Percentiles rank a stretch among this genome's conserved stretches.
These are phyloP conservation scores for Acephala macrosclerotiorum DNA, from an alignment of 2,329 filamentous ascomycete species.

Conservation along the genomic window DNA sequence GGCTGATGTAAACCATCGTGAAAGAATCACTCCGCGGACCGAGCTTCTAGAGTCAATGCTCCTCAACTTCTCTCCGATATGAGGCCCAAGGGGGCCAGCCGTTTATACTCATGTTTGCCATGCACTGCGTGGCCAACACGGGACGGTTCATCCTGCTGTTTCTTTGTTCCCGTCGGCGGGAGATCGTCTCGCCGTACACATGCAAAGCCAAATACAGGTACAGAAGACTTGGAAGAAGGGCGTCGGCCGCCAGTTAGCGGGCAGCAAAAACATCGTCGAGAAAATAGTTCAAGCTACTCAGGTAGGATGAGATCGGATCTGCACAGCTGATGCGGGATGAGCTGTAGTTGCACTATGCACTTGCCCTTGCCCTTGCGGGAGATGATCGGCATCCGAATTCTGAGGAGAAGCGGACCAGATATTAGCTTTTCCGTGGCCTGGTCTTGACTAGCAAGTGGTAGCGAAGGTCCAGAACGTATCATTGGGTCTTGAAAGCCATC, in stretches of 20 bases:
- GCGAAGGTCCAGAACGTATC: not conserved
- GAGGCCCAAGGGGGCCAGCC: not conserved
- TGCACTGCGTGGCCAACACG: not conserved
- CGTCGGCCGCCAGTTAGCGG: not conserved
- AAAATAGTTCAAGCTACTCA: not conserved
- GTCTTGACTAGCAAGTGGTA: not conserved
- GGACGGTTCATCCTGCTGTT: slow-evolving; percentile 2
- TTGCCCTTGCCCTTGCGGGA: not conserved
- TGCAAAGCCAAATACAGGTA: slow-evolving; percentile 2
- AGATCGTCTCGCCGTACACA: not conserved
- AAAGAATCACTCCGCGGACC: not conserved
- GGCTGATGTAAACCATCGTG: slow-evolving; percentile 20
- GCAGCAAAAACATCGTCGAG: not conserved
- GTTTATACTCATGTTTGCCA: not conserved
- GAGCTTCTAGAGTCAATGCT: not conserved
- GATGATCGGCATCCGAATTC: slow-evolving; percentile 1
- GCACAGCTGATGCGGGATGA: not conserved
- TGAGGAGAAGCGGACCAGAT: not conserved
- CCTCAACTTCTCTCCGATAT: not conserved
- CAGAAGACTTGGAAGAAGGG: not conserved
- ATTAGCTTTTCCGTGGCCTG: not conserved
- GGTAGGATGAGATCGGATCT: not conserved
- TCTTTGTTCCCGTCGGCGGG: not conserved
- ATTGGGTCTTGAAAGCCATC: not conserved
- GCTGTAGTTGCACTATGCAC: not conserved